Evolutionary conservation across 768 basidiomycete genomes (phyloP).

Genomic region (Rhodotorula toruloides): DNA sequence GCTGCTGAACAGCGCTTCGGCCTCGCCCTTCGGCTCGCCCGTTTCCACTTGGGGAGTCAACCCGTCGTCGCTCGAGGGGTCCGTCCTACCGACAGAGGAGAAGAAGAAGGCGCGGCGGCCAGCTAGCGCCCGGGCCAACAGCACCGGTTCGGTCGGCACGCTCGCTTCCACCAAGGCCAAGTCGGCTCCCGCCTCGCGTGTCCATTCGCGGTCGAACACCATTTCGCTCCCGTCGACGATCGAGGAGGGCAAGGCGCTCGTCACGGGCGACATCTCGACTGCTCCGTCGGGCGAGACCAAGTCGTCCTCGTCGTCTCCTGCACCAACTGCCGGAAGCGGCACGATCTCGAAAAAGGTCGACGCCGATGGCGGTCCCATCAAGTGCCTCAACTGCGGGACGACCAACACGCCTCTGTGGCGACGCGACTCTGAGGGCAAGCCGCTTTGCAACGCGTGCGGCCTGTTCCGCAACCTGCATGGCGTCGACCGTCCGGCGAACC

Average conservation of each 20-base stretch:
- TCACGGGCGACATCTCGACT: not conserved
- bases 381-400: constrained; percentile 42
- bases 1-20: constrained; percentile 1
- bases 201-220: constrained; percentile 33
- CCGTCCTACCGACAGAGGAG: constrained; percentile 1
- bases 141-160: not conserved
- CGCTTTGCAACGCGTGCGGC: constrained; percentile 44
- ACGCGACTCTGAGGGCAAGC: constrained; percentile 41
- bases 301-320: not conserved
- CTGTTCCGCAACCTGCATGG: constrained; percentile 44
- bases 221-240: constrained; percentile 25
- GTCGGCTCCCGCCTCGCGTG: constrained; percentile 4
- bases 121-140: not conserved
- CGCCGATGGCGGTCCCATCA: constrained; percentile 17
- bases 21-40: constrained; percentile 16
- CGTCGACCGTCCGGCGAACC: constrained; percentile 40
- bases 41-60: constrained; percentile 18
- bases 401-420: constrained; percentile 44
- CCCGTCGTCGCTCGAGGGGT: constrained; percentile 15
- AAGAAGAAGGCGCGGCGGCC: not conserved
- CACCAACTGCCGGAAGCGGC: too few relatives aligned
- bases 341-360: constrained; percentile 3
- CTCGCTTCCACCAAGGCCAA: constrained; percentile 18
- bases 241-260: constrained; percentile 29
- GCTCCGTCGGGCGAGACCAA: not conserved